Base-by-base conservation (phyloP, 1,284 basidiomycete genomes). In the Golubevia sp. region DNA sequence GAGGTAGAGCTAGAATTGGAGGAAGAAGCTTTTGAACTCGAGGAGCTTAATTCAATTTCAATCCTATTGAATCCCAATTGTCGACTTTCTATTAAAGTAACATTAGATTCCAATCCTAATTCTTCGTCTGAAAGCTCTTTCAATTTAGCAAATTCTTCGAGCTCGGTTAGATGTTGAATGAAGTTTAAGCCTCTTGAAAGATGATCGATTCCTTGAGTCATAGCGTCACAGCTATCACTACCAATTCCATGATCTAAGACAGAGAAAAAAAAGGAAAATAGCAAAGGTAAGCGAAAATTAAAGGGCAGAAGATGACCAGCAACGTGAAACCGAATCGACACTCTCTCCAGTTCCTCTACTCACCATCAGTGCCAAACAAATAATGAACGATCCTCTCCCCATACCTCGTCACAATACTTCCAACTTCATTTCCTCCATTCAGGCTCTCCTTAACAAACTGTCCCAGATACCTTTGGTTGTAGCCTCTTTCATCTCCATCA, bases 401-500 rank as follows among this genome's bases (percentile, higher is more conserved):
- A 38, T 75, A 75, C 1, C 73, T 51, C 25, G 55, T 48, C 0
- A 73, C 52, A 24, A 75, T 62, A 51, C 71, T 72, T 49, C 61
- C 61, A 15, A 76, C 62, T 20, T 74, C 67, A 26, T 66, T 71
- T 11, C 53, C 49, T 1, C 61, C 51, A 49, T 73, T 66, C 18
- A 76, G 58, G n/a, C 63, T 66, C 30, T 65, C 61, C 5, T 58
- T 51, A 13, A 76, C 67, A 30, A 76, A 73, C 20, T 73, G 61
- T 20, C 61, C 63, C 0, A 71, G 61, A 49, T 74, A 74, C 11
- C 69, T 61, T 53, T 70, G 68, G 6, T 56, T 50, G 51, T 68
- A 76, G 2, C 30, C 59, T 13, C 51, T 53, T 25, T 15, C 24
- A 7, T 30, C 27, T 53, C 51, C 51, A 25, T 53, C 51, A 13